Evolutionary conservation across 345 rosid species (phyloP).

Genomic region (Lenwebbia sp.): DNA sequence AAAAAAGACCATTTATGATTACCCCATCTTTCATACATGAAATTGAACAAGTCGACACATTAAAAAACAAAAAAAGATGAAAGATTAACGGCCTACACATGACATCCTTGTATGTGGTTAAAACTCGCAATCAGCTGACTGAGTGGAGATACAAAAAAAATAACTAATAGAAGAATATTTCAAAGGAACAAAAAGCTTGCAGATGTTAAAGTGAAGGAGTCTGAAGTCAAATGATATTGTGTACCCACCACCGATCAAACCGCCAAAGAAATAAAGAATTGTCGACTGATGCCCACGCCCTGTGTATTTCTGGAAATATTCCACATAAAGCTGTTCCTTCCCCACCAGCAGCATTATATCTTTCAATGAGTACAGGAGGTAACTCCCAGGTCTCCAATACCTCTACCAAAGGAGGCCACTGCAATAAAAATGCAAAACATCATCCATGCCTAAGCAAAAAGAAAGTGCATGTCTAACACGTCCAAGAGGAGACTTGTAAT

Average conservation of each 20-base stretch:
- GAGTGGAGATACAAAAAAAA: neutral
- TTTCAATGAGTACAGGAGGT: constrained; percentile 75
- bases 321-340: constrained; percentile 98
- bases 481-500: neutral
- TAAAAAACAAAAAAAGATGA: neutral
- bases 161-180: neutral
- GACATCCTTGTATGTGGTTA: neutral
- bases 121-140: neutral
- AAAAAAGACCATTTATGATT: neutral
- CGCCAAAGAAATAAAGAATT: constrained; percentile 91
- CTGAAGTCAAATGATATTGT: neutral
- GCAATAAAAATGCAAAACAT: constrained; percentile 11
- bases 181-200: neutral
- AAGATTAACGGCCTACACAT: neutral
- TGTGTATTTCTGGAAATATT: constrained; percentile 79
- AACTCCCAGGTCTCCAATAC: constrained; percentile 74
- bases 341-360: constrained; percentile 90
- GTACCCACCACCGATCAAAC: constrained; percentile 76
- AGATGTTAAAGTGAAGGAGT: neutral
- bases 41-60: neutral
- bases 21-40: neutral
- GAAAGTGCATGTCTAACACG: neutral
- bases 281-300: constrained; percentile 98
- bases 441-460: neutral
- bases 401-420: constrained; percentile 96